phyloP scores from a whole-genome alignment of 78 protist genomes.

The Speleostelium caveatum region DNA sequence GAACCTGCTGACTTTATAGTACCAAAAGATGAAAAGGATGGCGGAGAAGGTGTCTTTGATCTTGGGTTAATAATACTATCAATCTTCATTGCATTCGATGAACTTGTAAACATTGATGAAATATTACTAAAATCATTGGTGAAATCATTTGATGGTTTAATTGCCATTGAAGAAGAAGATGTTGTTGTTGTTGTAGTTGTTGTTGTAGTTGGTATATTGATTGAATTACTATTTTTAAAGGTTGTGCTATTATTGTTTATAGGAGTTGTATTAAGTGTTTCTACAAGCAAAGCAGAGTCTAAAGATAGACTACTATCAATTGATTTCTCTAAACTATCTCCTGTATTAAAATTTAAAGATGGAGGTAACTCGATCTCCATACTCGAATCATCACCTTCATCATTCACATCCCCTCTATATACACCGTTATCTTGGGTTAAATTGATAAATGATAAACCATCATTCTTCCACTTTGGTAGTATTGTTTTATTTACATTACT shows the following conservation, averaged over 20 bases:
- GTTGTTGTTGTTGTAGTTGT: background rate
- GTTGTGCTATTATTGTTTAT: too few species aligned
- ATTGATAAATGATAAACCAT: background rate
- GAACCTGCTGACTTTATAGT: background rate
- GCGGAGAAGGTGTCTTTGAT: constrained; percentile 16
- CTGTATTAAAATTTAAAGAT: too few species aligned
- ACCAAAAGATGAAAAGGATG: background rate
- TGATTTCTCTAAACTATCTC: too few species aligned
- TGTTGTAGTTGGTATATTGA: background rate
- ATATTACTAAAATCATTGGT: too few species aligned
- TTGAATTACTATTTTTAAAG: too few species aligned
- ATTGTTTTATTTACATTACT: background rate
- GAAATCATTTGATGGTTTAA: background rate
- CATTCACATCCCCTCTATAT: constrained; percentile 1
- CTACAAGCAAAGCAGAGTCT: background rate
- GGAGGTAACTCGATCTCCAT: too few species aligned
- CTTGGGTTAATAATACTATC: background rate
- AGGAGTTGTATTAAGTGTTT: background rate
- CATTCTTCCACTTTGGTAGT: background rate
- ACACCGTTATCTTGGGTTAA: background rate
- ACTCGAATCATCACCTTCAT: background rate
- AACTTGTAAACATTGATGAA: too few species aligned
- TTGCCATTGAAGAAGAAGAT: background rate
- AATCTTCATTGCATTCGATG: background rate
- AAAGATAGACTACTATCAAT: too few species aligned